These are phyloP conservation scores for Mycena vulgaris DNA, from an alignment of 768 basidiomycete species.

Conservation along the genomic window DNA sequence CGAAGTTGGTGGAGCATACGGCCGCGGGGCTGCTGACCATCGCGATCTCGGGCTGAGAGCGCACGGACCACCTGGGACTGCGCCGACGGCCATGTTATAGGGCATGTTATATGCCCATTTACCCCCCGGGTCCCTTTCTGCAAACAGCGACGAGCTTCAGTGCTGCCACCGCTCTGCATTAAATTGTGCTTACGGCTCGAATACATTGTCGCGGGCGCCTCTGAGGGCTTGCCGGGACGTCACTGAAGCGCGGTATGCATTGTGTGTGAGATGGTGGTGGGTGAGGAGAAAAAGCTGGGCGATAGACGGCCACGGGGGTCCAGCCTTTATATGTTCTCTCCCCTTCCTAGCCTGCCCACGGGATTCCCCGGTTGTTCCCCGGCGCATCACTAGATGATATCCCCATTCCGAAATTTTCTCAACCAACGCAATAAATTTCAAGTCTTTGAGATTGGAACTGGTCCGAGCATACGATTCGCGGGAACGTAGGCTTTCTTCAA, in stretches of 20 bases:
- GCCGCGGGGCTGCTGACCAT: background rate
- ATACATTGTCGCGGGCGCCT: background rate
- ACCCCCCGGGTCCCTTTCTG: background rate
- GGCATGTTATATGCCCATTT: background rate
- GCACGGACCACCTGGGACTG: conserved; percentile 7
- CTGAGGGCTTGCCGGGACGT: background rate
- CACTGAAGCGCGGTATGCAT: background rate
- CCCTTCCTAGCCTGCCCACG: background rate
- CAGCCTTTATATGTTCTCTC: conserved; percentile 1
- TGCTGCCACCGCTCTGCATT: background rate
- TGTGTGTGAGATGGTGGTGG: background rate
- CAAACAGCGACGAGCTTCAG: background rate
- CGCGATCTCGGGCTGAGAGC: background rate
- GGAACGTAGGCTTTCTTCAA: no score
- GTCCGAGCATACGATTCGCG: no score
- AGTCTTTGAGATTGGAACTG: no score
- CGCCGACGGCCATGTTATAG: background rate
- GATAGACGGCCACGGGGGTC: background rate
- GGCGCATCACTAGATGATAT: no score
- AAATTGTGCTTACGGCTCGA: background rate
- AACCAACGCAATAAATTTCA: no score
- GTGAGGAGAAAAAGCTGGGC: background rate
- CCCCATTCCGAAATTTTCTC: background rate
- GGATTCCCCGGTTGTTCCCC: no score
- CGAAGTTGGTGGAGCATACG: background rate